Evolutionary conservation across 2,329 filamentous ascomycete species (phyloP).

Genomic region (Corynespora cassiicola): DNA sequence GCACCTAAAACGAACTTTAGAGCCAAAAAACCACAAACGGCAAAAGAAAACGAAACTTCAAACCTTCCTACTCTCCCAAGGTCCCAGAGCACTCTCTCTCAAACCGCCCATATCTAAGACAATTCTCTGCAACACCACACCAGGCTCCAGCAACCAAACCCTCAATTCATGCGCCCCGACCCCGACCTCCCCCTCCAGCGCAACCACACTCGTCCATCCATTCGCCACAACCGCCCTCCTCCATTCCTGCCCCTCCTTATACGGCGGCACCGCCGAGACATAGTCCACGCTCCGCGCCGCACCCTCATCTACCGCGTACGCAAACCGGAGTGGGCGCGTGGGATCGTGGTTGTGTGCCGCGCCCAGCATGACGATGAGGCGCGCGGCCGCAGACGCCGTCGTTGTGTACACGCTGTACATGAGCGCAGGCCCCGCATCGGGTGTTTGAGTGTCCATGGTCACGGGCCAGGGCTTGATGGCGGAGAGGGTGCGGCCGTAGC

Average conservation of each 20-base stretch:
- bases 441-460: conserved; percentile 5
- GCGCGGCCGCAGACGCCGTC: conserved; percentile 7
- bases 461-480: conserved; percentile 7
- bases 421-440: conserved; percentile 4
- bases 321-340: conserved; percentile 51
- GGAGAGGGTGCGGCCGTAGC: conserved; percentile 15
- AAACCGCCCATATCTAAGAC: conserved; percentile 9
- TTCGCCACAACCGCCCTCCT: conserved; percentile 51
- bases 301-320: conserved; percentile 49
- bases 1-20: no score
- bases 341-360: conserved; percentile 55
- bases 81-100: conserved; percentile 5
- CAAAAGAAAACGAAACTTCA: no score
- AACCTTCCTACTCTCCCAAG: conserved; percentile 30
- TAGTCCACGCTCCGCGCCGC: conserved; percentile 41
- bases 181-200: conserved; percentile 18
- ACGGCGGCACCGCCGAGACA: conserved; percentile 37
- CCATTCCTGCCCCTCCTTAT: conserved; percentile 51
- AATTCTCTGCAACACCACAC: conserved; percentile 21
- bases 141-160: conserved; percentile 47
- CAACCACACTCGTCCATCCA: conserved; percentile 50
- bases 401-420: conserved; percentile 12
- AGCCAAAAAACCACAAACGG: no score
- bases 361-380: conserved; percentile 36
- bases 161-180: conserved; percentile 42